Evolutionary conservation across 78 protist genomes (phyloP), one percentile per base, ranked within the genome.

Genomic region (Corallochytrium limacisporum): DNA sequence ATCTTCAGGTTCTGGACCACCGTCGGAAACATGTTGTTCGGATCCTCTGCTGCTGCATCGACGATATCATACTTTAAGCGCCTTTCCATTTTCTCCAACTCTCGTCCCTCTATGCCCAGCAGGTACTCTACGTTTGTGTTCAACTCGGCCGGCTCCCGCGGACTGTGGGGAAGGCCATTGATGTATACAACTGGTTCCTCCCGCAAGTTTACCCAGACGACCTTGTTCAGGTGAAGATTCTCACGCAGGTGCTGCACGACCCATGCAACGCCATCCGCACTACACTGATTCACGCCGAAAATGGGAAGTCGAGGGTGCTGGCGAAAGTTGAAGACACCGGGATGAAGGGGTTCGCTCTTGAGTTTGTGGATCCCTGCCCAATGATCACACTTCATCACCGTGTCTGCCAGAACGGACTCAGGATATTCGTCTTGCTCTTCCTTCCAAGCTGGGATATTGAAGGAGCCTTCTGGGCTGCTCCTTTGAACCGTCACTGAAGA

Each of bases 201-300:
- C 26, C 57, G 57, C 57, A 51, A 31, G 57, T 51, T 51, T 20
- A 35, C 33, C 57, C 57, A 51, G 57, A n/a, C 57, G 57, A 35
- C 57, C 16, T 7, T 12, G 3, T 18, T 20, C 10, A 48, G 13
- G 6, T 13, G 8, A 7, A 22, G 8, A 12, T 20, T 12, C 31
- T 15, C 54, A 12, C 29, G 6, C 29, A 48, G 57, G 57, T 51
- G 33, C 57, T 51, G 29, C 16, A 51, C 36, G 36, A 51, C 57
- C 28, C 16, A 18, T 4, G n/a, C 39, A 35, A 51, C 31, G 57
- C 57, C 57, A 35, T 51, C 57, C 10, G 31, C 57, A 20, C 39
- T 51, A 35, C 36, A 28, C 33, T 51, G 57, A 28, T 12, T 7
- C 26, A 20, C 26, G 57, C 57, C 57, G 31, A 20, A 51, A 13